A percentile compares a stretch with the other conserved stretches of the same genome.
These are phyloP conservation scores for Aspergillus sclerotiicarbonarius DNA, from an alignment of 495 filamentous ascomycete species.

Conservation along the genomic window DNA sequence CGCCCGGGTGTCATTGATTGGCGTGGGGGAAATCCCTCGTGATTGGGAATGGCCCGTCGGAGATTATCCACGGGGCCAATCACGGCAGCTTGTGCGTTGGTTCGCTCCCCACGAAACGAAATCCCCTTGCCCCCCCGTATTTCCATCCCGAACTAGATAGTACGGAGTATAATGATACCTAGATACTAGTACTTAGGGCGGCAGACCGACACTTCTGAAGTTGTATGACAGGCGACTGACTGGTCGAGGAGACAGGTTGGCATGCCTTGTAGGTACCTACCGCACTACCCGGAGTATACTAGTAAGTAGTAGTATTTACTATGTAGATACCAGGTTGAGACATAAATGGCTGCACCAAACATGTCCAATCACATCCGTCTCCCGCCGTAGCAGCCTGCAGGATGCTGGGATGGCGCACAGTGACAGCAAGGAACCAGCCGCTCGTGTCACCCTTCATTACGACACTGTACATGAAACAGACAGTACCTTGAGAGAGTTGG, in stretches of 20 bases:
- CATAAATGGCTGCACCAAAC: neutral
- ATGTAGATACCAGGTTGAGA: too few species aligned
- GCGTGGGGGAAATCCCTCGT: conserved; percentile 6
- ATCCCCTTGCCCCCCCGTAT: conserved; percentile 1
- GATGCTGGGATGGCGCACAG: neutral
- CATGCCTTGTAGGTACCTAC: too few species aligned
- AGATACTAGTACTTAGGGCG: too few species aligned
- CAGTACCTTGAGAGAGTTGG: neutral
- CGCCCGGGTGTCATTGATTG: conserved; percentile 15
- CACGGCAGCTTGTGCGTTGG: neutral
- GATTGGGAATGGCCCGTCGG: neutral
- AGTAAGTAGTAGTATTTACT: too few species aligned
- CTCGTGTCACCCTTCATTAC: neutral
- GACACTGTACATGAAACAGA: neutral
- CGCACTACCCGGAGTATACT: too few species aligned
- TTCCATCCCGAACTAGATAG: neutral
- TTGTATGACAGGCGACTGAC: too few species aligned
- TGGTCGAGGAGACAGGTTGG: too few species aligned
- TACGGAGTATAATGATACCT: too few species aligned
- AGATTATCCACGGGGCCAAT: conserved; percentile 6
- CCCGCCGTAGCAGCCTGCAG: neutral
- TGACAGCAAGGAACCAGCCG: neutral
- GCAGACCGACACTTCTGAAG: too few species aligned
- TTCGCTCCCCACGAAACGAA: conserved; percentile 4
- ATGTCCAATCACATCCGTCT: neutral